These are phyloP conservation scores for Staphylotrichum longicolle DNA, from an alignment of 495 filamentous ascomycete genomes.

Conservation along the genomic window DNA sequence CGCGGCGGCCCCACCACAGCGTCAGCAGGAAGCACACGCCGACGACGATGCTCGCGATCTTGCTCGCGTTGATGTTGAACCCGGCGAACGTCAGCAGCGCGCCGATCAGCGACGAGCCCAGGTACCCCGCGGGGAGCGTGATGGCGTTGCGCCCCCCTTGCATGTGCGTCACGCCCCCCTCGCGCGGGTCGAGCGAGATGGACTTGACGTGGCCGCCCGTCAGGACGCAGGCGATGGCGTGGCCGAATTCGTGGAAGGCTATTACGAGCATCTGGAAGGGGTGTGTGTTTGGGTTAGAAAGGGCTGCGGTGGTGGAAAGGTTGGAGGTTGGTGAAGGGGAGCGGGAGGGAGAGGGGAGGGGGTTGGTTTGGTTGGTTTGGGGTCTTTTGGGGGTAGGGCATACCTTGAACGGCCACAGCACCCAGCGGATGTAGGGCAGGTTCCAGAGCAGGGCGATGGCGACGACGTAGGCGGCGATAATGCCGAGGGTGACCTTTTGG, in stretches of 20 bases:
- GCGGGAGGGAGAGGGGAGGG: background rate
- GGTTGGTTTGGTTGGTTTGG: too few species aligned
- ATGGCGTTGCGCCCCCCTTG: constrained; percentile 70
- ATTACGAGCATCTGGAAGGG: constrained; percentile 68
- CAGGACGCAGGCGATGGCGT: constrained; percentile 68
- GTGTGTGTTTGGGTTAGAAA: background rate
- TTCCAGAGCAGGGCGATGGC: constrained; percentile 77
- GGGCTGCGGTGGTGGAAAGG: background rate
- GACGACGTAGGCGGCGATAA: constrained; percentile 63
- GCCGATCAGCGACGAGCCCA: constrained; percentile 73
- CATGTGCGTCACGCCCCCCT: constrained; percentile 76
- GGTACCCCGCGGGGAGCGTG: constrained; percentile 73
- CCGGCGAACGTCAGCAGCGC: constrained; percentile 76
- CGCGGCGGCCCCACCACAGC: constrained; percentile 73
- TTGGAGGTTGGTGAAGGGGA: background rate
- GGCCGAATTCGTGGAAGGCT: constrained; percentile 80
- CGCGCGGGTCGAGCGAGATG: constrained; percentile 60
- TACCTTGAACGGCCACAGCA: constrained; percentile 83
- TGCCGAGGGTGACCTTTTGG: constrained; percentile 69
- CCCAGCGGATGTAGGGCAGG: constrained; percentile 67
- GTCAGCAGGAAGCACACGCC: constrained; percentile 73
- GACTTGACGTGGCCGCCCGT: constrained; percentile 71
- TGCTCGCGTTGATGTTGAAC: constrained; percentile 76
- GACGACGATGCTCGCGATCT: constrained; percentile 68
- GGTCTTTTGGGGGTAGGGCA: background rate